Conservation (phyloP, 129 eudicot genomes). For the Ambrosia trifida region DNA sequence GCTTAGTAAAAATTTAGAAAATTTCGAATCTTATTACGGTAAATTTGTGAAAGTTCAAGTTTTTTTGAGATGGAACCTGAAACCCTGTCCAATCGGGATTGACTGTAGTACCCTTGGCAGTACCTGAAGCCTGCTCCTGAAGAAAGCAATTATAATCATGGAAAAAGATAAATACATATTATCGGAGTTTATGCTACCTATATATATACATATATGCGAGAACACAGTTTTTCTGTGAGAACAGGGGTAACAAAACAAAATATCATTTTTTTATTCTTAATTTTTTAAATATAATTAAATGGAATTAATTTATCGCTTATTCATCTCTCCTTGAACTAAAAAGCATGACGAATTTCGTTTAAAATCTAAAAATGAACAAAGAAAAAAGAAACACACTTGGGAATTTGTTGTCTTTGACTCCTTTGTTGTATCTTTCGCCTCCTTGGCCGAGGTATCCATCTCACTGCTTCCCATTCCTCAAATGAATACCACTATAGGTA, state of each 20-base stretch:
- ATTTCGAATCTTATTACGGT: conserved; percentile 11
- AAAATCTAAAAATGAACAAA: conserved; percentile 5
- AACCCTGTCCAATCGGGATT: conserved; percentile 80
- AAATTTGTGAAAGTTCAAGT: neutral
- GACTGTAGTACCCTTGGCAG: conserved; percentile 51
- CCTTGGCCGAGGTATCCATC: conserved; percentile 74
- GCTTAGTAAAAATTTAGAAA: conserved; percentile 15
- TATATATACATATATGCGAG: too few relatives aligned
- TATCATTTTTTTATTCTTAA: too few relatives aligned
- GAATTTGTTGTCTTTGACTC: conserved; percentile 55
- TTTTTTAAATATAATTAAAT: too few relatives aligned
- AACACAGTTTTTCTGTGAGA: too few relatives aligned
- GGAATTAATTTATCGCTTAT: too few relatives aligned
- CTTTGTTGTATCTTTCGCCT: too few relatives aligned
- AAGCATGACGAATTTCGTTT: too few relatives aligned
- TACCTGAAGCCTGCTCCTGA: conserved; percentile 69
- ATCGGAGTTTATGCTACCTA: neutral
- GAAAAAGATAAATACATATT: conserved; percentile 13
- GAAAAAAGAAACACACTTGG: conserved; percentile 32
- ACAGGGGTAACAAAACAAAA: too few relatives aligned
- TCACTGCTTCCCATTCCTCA: conserved; percentile 92
- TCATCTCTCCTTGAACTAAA: too few relatives aligned
- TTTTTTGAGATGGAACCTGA: conserved; percentile 46
- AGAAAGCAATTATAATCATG: conserved; percentile 1
- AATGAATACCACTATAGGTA: too few relatives aligned